Conservation (phyloP, 2,329 filamentous ascomycete genomes). For the Penicillium sclerotigenum region DNA sequence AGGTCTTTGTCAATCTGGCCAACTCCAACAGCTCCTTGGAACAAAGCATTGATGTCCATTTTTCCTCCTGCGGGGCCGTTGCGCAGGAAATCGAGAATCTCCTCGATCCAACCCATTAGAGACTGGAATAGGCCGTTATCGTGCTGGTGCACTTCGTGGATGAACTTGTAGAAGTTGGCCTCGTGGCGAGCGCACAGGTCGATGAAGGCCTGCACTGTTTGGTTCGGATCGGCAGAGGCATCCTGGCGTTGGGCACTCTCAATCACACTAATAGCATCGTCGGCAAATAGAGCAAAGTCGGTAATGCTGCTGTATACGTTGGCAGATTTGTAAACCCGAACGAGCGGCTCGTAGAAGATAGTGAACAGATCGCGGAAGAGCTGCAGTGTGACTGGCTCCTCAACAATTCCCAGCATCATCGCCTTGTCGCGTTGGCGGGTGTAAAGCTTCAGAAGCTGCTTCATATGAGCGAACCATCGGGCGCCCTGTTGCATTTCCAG, state of each 20-base stretch:
- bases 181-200: conserved; percentile 93
- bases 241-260: conserved; percentile 69
- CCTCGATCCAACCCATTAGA: conserved; percentile 96
- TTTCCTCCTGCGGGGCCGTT: conserved; percentile 80
- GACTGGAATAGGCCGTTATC: conserved; percentile 96
- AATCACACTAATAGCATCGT: conserved; percentile 84
- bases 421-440: conserved; percentile 89
- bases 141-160: conserved; percentile 95
- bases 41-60: conserved; percentile 90
- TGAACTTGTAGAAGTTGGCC: conserved; percentile 97
- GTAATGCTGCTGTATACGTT: conserved; percentile 98
- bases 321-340: conserved; percentile 96
- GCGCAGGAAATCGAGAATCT: conserved; percentile 87
- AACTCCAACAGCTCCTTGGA: conserved; percentile 71
- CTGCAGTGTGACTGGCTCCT: conserved; percentile 95
- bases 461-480: conserved; percentile 88
- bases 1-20: conserved; percentile 67
- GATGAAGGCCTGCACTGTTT: conserved; percentile 97
- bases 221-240: conserved; percentile 90
- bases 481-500: conserved; percentile 85
- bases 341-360: conserved; percentile 97
- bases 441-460: conserved; percentile 89
- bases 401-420: conserved; percentile 94
- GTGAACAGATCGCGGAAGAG: conserved; percentile 94
- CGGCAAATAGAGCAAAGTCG: conserved; percentile 88